A percentile compares a stretch with the other conserved stretches of the same genome.
Evolutionary conservation across 306 rosid genomes (phyloP).

Genomic region (Chamaecrista fasciculata): DNA sequence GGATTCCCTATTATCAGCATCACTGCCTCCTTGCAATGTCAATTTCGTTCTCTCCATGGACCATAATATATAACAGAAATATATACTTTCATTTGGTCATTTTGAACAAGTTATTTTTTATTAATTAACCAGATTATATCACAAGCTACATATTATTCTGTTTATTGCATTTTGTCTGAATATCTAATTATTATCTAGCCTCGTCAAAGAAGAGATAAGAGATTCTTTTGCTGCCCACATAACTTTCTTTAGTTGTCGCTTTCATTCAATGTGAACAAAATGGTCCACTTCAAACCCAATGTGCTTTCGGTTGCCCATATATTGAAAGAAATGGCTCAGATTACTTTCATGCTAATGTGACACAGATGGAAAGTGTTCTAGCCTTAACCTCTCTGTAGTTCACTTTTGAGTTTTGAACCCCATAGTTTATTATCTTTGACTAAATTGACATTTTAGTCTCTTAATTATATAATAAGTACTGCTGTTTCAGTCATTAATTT

Average conservation of each 20-base stretch:
- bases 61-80: not conserved
- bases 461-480: no score
- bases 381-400: constrained; percentile 6
- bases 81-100: not conserved
- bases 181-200: no score
- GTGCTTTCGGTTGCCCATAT: constrained; percentile 16
- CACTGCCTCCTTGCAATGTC: not conserved
- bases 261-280: constrained; percentile 17
- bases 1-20: constrained; percentile 47
- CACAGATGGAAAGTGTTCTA: constrained; percentile 20
- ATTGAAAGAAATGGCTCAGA: not conserved
- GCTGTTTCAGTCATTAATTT: no score
- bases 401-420: no score
- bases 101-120: not conserved
- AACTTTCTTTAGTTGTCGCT: constrained; percentile 22
- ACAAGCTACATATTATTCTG: not conserved
- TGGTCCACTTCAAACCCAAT: not conserved
- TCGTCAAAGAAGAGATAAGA: constrained; percentile 14
- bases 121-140: no score
- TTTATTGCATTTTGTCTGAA: no score
- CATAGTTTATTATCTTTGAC: no score
- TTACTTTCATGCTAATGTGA: constrained; percentile 11
- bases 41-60: not conserved
- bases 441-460: no score
- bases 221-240: constrained; percentile 13